Evolutionary conservation across 805 yeast genomes (phyloP).

Genomic region (Yarrowia sp.): DNA sequence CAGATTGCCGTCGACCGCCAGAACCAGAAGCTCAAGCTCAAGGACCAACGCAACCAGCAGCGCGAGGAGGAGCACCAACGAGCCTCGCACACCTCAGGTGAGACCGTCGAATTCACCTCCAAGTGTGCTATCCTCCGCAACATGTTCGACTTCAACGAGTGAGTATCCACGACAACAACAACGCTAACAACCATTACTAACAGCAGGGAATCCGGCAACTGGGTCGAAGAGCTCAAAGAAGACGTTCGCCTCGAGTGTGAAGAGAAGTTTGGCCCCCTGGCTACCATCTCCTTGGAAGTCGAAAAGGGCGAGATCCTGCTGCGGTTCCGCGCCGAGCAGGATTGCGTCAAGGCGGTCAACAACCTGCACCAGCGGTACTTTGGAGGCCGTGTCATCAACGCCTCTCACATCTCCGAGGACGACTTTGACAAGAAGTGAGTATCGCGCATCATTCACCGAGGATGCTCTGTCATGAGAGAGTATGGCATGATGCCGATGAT

Average conservation of each 20-base stretch:
- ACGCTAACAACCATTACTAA: not conserved
- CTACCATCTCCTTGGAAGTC: constrained; percentile 37
- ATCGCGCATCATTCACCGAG: not conserved
- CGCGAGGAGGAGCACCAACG: not conserved
- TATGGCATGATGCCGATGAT: not conserved
- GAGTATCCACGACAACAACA: not conserved
- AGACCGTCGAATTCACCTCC: not conserved
- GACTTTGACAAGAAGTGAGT: constrained; percentile 3
- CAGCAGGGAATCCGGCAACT: constrained; percentile 38
- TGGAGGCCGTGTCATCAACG: constrained; percentile 39
- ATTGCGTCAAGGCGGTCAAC: constrained; percentile 37
- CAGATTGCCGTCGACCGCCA: constrained; percentile 17
- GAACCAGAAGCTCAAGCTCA: constrained; percentile 2
- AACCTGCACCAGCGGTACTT: constrained; percentile 41
- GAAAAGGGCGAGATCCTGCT: constrained; percentile 38
- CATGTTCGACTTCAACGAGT: constrained; percentile 24
- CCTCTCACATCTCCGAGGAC: constrained; percentile 29
- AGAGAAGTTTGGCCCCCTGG: constrained; percentile 39
- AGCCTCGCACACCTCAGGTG: not conserved
- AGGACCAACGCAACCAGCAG: not conserved
- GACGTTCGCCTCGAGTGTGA: constrained; percentile 42
- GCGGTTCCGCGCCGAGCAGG: constrained; percentile 35
- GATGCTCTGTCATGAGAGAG: no score
- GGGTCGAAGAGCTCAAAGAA: constrained; percentile 40
- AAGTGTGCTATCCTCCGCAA: not conserved